Conservation (phyloP, 148 eudicot species). For the Amaranthus palmeri region DNA sequence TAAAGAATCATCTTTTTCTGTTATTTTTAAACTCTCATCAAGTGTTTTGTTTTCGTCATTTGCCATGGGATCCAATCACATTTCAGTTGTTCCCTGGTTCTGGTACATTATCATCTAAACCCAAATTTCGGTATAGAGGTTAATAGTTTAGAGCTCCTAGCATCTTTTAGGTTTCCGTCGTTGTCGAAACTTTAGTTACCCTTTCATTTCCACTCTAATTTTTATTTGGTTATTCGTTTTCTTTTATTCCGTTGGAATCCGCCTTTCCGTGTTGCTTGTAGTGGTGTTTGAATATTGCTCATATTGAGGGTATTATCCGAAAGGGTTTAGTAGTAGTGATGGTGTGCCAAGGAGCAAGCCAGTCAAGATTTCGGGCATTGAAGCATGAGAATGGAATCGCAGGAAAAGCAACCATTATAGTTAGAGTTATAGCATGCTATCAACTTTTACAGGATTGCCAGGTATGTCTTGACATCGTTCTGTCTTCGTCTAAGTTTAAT, state of each 20-base stretch:
- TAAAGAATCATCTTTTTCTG: conserved; percentile 25
- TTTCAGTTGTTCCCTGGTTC: conserved; percentile 35
- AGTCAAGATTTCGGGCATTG: conserved; percentile 74
- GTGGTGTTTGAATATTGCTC: conserved; percentile 2
- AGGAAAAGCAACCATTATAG: conserved; percentile 72
- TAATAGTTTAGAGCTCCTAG: conserved; percentile 5
- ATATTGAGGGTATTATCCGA: conserved; percentile 13
- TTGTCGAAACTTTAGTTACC: conserved; percentile 4
- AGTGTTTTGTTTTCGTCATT: neutral
- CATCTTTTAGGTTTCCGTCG: neutral
- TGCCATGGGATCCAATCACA: conserved; percentile 54
- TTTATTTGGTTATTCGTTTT: conserved; percentile 7
- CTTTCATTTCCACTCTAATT: conserved; percentile 9
- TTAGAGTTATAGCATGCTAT: conserved; percentile 85
- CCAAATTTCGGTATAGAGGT: conserved; percentile 13
- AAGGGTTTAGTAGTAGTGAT: conserved; percentile 58
- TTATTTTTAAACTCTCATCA: conserved; percentile 1
- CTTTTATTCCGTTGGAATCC: neutral
- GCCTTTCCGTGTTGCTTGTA: conserved; percentile 9
- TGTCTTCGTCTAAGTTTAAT: neutral
- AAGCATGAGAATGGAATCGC: conserved; percentile 80
- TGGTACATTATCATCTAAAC: conserved; percentile 45
- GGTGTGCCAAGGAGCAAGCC: conserved; percentile 91
- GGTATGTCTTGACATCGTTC: conserved; percentile 31
- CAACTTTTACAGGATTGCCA: conserved; percentile 84